Conservation (phyloP, 345 rosid species). For the Lumnitzera littorea region DNA sequence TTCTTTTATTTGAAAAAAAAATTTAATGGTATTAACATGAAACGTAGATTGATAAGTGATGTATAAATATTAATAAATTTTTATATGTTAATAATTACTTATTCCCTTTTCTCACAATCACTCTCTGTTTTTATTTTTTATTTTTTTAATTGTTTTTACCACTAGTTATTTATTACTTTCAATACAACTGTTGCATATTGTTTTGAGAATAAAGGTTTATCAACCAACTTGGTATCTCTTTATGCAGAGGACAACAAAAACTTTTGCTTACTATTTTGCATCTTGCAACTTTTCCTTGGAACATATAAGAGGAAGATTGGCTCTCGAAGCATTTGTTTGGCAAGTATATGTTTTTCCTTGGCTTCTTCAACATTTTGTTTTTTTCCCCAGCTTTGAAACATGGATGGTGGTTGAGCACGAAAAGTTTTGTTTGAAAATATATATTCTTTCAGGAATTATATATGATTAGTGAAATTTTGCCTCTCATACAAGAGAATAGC, state of each 20-base stretch:
- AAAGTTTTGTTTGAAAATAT: slow-evolving; percentile 37
- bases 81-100: too few relatives aligned
- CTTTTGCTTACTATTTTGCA: slow-evolving; percentile 53
- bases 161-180: not conserved
- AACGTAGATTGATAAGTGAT: too few relatives aligned
- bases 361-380: slow-evolving; percentile 57
- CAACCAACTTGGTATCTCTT: slow-evolving; percentile 4
- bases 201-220: not conserved
- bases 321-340: slow-evolving; percentile 49
- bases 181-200: not conserved
- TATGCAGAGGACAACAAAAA: slow-evolving; percentile 71
- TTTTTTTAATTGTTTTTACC: too few relatives aligned
- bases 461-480: too few relatives aligned
- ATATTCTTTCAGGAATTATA: not conserved
- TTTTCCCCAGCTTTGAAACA: slow-evolving; percentile 65
- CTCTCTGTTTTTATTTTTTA: not conserved
- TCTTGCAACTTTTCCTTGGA: slow-evolving; percentile 64
- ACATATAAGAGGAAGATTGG: slow-evolving; percentile 54
- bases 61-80: too few relatives aligned
- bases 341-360: slow-evolving; percentile 57
- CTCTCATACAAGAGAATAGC: not conserved
- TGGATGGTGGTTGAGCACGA: slow-evolving; percentile 80
- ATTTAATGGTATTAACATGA: too few relatives aligned
- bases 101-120: too few relatives aligned
- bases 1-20: too few relatives aligned